phyloP scores from a whole-genome alignment of 345 rosid genomes.

The Hypericum perforatum region DNA sequence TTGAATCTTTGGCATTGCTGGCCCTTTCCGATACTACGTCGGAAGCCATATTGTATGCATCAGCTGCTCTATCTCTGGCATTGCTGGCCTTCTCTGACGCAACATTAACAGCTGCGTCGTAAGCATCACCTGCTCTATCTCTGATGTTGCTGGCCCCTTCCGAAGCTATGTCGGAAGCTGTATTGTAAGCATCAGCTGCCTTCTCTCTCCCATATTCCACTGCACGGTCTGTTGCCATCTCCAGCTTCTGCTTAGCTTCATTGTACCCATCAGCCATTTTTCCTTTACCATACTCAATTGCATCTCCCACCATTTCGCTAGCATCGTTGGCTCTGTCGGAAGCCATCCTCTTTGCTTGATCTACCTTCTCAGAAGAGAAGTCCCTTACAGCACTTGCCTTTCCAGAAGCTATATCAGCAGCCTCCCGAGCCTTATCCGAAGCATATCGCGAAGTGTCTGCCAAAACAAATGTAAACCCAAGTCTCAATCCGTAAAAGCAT shows the following conservation, averaged over 20 bases:
- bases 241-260: constrained; percentile 9
- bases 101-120: background rate
- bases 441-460: constrained; percentile 21
- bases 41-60: background rate
- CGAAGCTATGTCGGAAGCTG: background rate
- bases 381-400: too few relatives aligned
- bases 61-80: background rate
- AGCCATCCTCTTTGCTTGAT: constrained; percentile 9
- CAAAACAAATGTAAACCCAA: background rate
- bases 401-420: background rate
- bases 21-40: constrained; percentile 5
- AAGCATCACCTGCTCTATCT: too few relatives aligned
- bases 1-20: constrained; percentile 11
- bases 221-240: too few relatives aligned
- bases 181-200: background rate
- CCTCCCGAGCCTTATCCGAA: constrained; percentile 10
- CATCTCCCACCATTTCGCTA: constrained; percentile 20
- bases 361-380: too few relatives aligned
- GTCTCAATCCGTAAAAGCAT: background rate
- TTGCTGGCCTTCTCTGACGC: constrained; percentile 5
- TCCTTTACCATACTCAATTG: constrained; percentile 19
- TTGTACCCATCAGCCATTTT: constrained; percentile 11
- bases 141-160: too few relatives aligned
- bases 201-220: constrained; percentile 1
- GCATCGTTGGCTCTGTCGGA: constrained; percentile 14